Conservation (phyloP, 139 green algal genomes). For the Chlorella sp. region DNA sequence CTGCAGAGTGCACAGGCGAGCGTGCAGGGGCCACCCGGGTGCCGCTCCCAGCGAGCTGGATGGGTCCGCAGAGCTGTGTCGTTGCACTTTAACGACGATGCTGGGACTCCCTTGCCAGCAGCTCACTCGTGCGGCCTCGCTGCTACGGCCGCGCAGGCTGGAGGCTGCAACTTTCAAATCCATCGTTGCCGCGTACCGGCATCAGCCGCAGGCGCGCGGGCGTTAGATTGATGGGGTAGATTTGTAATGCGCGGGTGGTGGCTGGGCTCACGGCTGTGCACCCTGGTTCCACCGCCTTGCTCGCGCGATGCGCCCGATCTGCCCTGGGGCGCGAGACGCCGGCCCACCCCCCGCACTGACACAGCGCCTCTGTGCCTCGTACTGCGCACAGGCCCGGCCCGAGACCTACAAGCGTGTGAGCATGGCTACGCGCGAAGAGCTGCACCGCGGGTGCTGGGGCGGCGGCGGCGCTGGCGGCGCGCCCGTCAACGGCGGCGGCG, state of each 20-base stretch:
- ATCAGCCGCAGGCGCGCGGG: constrained; percentile 66
- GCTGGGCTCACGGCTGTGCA: too few relatives aligned
- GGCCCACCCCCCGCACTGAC: too few relatives aligned
- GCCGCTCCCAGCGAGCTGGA: background rate
- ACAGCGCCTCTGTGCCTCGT: too few relatives aligned
- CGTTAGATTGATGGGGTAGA: too few relatives aligned
- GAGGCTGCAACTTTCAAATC: constrained; percentile 75
- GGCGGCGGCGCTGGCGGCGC: background rate
- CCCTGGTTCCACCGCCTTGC: too few relatives aligned
- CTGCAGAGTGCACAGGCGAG: constrained; percentile 74
- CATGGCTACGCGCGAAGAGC: constrained; percentile 56
- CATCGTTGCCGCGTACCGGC: constrained; percentile 85
- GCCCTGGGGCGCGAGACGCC: too few relatives aligned
- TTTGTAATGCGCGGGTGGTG: too few relatives aligned
- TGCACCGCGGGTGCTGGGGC: constrained; percentile 21
- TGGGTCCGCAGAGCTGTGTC: background rate
- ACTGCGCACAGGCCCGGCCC: too few relatives aligned
- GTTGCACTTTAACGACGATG: background rate
- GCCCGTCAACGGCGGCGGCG: background rate
- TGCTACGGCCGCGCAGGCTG: background rate
- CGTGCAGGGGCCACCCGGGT: background rate
- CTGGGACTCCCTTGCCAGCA: background rate
- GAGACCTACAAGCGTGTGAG: constrained; percentile 78
- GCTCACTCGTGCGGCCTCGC: background rate
- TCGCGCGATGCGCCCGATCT: too few relatives aligned